Conservation (phyloP, 2,329 filamentous ascomycete genomes). For the Stylonectria norvegica region DNA sequence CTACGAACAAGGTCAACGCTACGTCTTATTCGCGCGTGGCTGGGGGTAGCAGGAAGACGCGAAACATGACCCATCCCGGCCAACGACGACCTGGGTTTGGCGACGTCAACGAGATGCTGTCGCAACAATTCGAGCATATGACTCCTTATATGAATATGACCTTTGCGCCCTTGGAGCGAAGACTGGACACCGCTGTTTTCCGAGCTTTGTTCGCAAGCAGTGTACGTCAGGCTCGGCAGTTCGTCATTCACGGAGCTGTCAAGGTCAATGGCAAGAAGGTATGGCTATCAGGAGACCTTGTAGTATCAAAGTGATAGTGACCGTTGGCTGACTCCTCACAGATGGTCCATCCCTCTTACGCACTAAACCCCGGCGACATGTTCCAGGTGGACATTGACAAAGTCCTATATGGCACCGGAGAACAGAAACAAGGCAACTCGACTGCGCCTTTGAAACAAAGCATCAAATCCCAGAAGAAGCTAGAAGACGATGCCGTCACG, state of each 20-base stretch:
- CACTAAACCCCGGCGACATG: conserved; percentile 95
- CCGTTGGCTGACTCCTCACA: conserved; percentile 35
- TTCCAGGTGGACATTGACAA: conserved; percentile 91
- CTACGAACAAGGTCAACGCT: conserved; percentile 31
- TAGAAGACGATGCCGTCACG: conserved; percentile 24
- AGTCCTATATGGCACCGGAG: conserved; percentile 84
- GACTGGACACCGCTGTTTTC: conserved; percentile 93
- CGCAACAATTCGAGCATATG: conserved; percentile 37
- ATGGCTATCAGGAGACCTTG: conserved; percentile 19
- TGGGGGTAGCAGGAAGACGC: conserved; percentile 13
- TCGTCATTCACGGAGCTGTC: conserved; percentile 88
- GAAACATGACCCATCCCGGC: conserved; percentile 19
- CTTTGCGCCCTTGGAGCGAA: conserved; percentile 84
- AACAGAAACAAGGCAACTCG: conserved; percentile 52
- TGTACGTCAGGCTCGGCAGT: conserved; percentile 86
- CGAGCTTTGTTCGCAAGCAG: conserved; percentile 92
- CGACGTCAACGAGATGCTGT: conserved; percentile 33
- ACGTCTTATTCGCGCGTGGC: conserved; percentile 34
- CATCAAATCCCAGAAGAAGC: conserved; percentile 26
- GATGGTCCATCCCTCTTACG: conserved; percentile 91
- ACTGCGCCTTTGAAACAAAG: conserved; percentile 24
- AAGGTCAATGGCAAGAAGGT: conserved; percentile 97
- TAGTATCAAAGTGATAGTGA: not conserved
- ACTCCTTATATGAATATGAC: conserved; percentile 97
- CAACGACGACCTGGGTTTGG: conserved; percentile 25